phyloP scores from a whole-genome alignment of 2,329 filamentous ascomycete species.

The Aspergillus cejpii region DNA sequence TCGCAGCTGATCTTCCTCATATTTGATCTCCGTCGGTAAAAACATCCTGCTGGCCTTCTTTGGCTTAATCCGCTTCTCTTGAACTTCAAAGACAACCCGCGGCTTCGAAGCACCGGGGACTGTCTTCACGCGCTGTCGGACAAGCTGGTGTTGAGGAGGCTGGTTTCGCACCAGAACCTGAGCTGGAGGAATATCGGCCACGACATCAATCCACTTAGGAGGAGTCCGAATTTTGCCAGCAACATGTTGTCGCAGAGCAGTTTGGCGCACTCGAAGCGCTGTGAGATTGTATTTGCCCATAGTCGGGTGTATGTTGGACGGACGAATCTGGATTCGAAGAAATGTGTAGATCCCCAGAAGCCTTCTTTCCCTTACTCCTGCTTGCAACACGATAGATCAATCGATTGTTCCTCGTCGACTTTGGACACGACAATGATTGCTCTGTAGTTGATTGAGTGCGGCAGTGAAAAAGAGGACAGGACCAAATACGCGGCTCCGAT shows the following conservation, averaged over 20 bases:
- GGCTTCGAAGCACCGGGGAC: slow-evolving; percentile 24
- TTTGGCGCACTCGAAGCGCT: slow-evolving; percentile 42
- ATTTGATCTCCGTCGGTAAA: slow-evolving; percentile 68
- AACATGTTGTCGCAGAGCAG: slow-evolving; percentile 35
- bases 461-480: slow-evolving; percentile 34
- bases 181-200: slow-evolving; percentile 54
- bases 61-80: slow-evolving; percentile 40
- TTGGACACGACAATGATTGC: too few species aligned
- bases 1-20: slow-evolving; percentile 77
- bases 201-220: slow-evolving; percentile 51
- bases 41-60: slow-evolving; percentile 69
- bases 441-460: slow-evolving; percentile 5
- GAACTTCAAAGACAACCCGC: slow-evolving; percentile 33
- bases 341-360: not conserved
- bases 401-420: not conserved
- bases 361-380: not conserved
- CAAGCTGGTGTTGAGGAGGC: slow-evolving; percentile 41
- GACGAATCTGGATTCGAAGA: not conserved
- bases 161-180: slow-evolving; percentile 55
- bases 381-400: not conserved
- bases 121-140: slow-evolving; percentile 36
- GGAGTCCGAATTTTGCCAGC: slow-evolving; percentile 30
- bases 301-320: slow-evolving; percentile 4
- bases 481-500: slow-evolving; percentile 30
- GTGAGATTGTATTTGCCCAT: slow-evolving; percentile 46